Base-by-base conservation (phyloP, 2,329 filamentous ascomycete genomes). In the Stagonosporopsis chrysanthemi region DNA sequence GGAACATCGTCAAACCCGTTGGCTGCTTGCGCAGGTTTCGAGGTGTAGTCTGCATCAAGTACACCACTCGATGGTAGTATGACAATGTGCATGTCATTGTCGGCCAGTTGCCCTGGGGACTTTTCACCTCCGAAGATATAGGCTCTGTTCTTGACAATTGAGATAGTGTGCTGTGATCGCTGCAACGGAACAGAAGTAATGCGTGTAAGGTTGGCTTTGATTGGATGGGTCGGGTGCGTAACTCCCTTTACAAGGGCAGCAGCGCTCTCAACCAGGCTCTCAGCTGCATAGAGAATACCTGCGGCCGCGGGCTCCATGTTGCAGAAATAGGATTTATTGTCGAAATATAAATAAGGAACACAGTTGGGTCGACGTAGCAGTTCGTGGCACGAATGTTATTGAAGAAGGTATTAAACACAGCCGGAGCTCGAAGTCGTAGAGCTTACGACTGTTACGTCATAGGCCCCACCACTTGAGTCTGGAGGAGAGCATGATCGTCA, bases 101-200 rank as follows among this genome's bases (percentile, higher is more conserved):
- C 77, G 29, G 81, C 82, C 24, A 84, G 73, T 36, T 55, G 75
- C 58, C 58, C 77, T 65, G 38, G 66, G 40, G 70, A 66, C 1
- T 63, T 71, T 64, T 80, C 77, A 49, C 84, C 84, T 6, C 84
- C 83, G 60, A 85, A 85, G 50, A 86, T 80, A 66, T 85, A 85
- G 28, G 83, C 83, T 60, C 82, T 81, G 49, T 81, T 79, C 56
- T 80, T 81, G 60, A 86, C 76, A 42, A 84, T 72, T 4, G 82
- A 83, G 44, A 86, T 64, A 2, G 82, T 82, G 69, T 86, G 84
- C 41, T 80, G 71, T 8, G 79, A 78, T 51, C 83, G 78, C 6
- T 78, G 76, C 11, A 87, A 76, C 54, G 73, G 56, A 58, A 78
- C 63, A 62, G 78, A 66, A 57, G 67, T 78, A 48, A 86, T 78